These are phyloP conservation scores for Cardamine occulta DNA, from an alignment of 345 rosid genomes.

Conservation along the genomic window DNA sequence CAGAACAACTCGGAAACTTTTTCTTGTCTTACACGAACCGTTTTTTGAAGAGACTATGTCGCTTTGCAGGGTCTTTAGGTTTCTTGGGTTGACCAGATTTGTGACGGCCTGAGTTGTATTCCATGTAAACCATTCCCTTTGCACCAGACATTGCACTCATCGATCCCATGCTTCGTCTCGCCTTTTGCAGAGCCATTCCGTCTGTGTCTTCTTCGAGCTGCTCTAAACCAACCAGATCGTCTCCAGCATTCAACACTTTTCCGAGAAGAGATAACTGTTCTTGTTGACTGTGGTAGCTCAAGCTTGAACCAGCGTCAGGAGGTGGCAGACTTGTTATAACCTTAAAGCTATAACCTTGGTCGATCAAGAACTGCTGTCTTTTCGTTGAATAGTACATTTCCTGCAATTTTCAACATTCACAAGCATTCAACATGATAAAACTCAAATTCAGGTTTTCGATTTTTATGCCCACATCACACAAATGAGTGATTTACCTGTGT, in stretches of 20 bases:
- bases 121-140: slow-evolving; percentile 86
- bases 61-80: slow-evolving; percentile 84
- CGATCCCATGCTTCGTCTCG: slow-evolving; percentile 63
- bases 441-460: too few relatives aligned
- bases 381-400: slow-evolving; percentile 84
- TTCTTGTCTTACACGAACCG: slow-evolving; percentile 48
- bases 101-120: slow-evolving; percentile 61
- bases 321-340: slow-evolving; percentile 94
- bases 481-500: slow-evolving; percentile 66
- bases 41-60: slow-evolving; percentile 73
- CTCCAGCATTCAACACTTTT: slow-evolving; percentile 89
- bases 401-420: slow-evolving; percentile 32
- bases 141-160: slow-evolving; percentile 95
- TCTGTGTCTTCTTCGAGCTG: slow-evolving; percentile 90
- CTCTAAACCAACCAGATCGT: slow-evolving; percentile 81
- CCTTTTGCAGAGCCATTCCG: slow-evolving; percentile 77
- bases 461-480: neutral
- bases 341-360: slow-evolving; percentile 97
- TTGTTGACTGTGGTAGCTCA: slow-evolving; percentile 67
- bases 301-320: slow-evolving; percentile 73
- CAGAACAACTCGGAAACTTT: neutral
- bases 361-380: slow-evolving; percentile 92
- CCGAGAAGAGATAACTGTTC: slow-evolving; percentile 77
- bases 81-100: slow-evolving; percentile 58
- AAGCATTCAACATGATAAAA: too few relatives aligned